Base-by-base conservation (phyloP, 345 rosid genomes). In the Brassica juncea region DNA sequence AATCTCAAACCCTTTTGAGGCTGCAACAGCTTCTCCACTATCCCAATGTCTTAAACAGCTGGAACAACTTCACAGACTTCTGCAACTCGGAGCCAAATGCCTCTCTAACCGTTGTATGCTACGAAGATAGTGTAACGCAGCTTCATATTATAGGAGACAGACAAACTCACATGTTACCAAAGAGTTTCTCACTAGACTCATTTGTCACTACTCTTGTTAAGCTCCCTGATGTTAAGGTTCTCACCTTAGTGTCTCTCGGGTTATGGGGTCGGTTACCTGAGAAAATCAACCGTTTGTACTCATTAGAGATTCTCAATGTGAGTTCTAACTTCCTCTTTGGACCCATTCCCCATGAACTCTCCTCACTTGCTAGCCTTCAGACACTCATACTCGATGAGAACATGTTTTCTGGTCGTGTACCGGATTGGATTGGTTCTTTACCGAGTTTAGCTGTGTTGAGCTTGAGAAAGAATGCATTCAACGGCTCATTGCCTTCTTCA, bases 191-290 rank as follows among this genome's bases (percentile, higher is more conserved):
- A 54, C 70, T 90, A 37, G 89, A 90, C 67, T 95, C 98, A 37
- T 90, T 95, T 72, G 74, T 90, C 47, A 91, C 89, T 1, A 91
- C 97, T 10, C 86, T 95, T 60, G 94, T 81, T 54, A 80, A 83
- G 82, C 96, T 95, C 39, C 89, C 91, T 14, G 80, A 87, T 78
- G 80, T 93, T 84, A 93, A 91, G 81, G 99, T 95, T 82, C 88
- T 95, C 68, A 89, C 91, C 62, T 76, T 95, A 80, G 92, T 85
- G 58, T 91, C 94, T 14, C 89, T 95, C 0, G 99, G 99, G 23
- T 81, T 95, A 82, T 90, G 99, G 99, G 99, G 99, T 54, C 86
- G 84, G 10, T 82, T 95, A 75, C 87, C 99, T 6, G 89, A 88
- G 66, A 91, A 95, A 81, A 77, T 95, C 19, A 81, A 86, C 4